Evolutionary conservation across 1,139 yeast genomes (phyloP).

Genomic region (Candida sanyaensis): DNA sequence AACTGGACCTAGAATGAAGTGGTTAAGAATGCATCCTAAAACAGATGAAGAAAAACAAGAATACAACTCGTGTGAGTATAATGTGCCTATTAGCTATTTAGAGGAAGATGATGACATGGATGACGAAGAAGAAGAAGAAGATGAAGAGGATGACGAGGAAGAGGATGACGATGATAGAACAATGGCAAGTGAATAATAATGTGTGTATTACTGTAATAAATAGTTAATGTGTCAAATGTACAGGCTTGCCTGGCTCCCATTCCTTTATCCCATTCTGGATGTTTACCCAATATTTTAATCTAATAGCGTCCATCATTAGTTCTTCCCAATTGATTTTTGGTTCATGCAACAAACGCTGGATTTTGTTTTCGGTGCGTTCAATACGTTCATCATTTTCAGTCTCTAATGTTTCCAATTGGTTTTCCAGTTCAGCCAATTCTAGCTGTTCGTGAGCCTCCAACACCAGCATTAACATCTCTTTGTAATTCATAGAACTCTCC

Average conservation of each 20-base stretch:
- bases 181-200: slow-evolving; percentile 40
- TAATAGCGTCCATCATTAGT: slow-evolving; percentile 68
- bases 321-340: slow-evolving; percentile 44
- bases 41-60: slow-evolving; percentile 59
- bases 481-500: slow-evolving; percentile 44
- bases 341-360: slow-evolving; percentile 29
- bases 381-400: slow-evolving; percentile 60
- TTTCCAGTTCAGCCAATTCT: slow-evolving; percentile 60
- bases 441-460: slow-evolving; percentile 79
- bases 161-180: slow-evolving; percentile 42
- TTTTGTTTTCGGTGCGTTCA: slow-evolving; percentile 31
- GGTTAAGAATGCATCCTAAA: slow-evolving; percentile 82
- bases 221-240: slow-evolving; percentile 57
- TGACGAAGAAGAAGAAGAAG: slow-evolving; percentile 25
- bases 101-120: slow-evolving; percentile 31
- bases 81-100: slow-evolving; percentile 39
- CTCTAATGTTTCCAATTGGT: slow-evolving; percentile 56
- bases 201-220: slow-evolving; percentile 3
- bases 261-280: slow-evolving; percentile 73
- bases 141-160: slow-evolving; percentile 25
- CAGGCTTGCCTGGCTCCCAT: slow-evolving; percentile 74
- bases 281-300: slow-evolving; percentile 83
- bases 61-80: slow-evolving; percentile 62
- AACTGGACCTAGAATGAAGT: slow-evolving; percentile 91
- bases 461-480: slow-evolving; percentile 67